phyloP scores from a whole-genome alignment of 2,329 filamentous ascomycete genomes.

The Monascus ruber region DNA sequence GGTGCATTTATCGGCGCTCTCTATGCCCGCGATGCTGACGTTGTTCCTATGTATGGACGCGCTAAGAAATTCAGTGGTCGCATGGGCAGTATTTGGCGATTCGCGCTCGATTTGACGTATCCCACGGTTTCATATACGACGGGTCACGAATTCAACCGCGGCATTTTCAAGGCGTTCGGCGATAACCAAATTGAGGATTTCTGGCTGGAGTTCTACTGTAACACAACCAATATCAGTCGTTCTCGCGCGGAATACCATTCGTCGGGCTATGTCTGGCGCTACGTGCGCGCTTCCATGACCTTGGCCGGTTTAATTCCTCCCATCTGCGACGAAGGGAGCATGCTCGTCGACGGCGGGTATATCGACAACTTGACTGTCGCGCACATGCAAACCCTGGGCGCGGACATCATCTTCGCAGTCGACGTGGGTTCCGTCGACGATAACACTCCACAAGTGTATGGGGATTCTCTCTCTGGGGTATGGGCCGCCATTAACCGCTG shows the following conservation, averaged over 20 bases:
- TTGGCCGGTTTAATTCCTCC: constrained; percentile 85
- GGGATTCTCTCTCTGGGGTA: constrained; percentile 85
- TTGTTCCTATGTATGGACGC: constrained; percentile 91
- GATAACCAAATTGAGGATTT: constrained; percentile 98
- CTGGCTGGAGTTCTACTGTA: constrained; percentile 98
- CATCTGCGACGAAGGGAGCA: constrained; percentile 90
- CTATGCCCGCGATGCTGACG: constrained; percentile 90
- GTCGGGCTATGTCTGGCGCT: constrained; percentile 93
- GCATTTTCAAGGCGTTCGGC: constrained; percentile 97
- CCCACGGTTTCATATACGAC: constrained; percentile 95
- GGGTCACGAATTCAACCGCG: constrained; percentile 95
- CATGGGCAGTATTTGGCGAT: constrained; percentile 99
- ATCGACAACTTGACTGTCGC: constrained; percentile 94
- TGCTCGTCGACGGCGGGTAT: constrained; percentile 93
- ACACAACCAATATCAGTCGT: constrained; percentile 97
- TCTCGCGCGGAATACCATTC: constrained; percentile 87
- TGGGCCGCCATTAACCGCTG: constrained; percentile 94
- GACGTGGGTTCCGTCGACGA: constrained; percentile 92
- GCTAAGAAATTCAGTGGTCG: constrained; percentile 95
- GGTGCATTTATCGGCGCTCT: constrained; percentile 90
- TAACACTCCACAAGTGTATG: constrained; percentile 80
- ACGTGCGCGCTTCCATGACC: constrained; percentile 93
- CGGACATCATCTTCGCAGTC: constrained; percentile 87
- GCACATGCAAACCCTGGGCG: constrained; percentile 91
- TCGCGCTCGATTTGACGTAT: constrained; percentile 90